Evolutionary conservation across 306 rosid species (phyloP), one percentile per base, ranked within the genome.

Genomic region (Quercus suber): DNA sequence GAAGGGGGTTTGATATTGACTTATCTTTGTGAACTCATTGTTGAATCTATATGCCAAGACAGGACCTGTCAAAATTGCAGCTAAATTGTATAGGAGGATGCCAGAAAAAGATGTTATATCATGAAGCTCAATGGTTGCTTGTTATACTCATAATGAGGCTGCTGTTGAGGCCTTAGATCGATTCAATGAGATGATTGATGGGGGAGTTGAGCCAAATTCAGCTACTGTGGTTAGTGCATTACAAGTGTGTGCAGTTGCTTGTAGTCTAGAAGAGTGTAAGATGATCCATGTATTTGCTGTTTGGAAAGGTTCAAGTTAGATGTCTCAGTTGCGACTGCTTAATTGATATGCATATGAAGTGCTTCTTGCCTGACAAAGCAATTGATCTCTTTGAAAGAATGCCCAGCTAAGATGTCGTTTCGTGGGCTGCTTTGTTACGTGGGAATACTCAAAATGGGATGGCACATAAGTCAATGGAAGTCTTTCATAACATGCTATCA

Each of bases 61-160:
- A 5, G 88, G 91, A 51, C 76, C 82, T n/a, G 25, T 83, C 45
- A 83, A 82, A 81, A 79, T 28, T 80, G 96, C 94, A 17, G 73
- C 78, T 69, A 83, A 78, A 75, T 84, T 92, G 86, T 92, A 90
- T 72, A 68, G 75, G 82, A 84, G 70, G 80, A 90, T 90, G 88
- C 79, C 79, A 4, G 60, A 73, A 45, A 87, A 83, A 83, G 97
- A 94, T 88, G 77, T 94, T 31, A 72, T 94, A 82, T 89, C 98
- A 43, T 92, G 98, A 94, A 92, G 96, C 88, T 85, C 97, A 64
- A 89, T 94, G 90, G 76, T 94, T 71, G 92, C 96, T 4, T 94
- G 94, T 79, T 85, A 84, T 85, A 84, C 94, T 56, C 88, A 85
- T 49, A 90, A 92, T 52, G 94, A 92, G 61, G 85, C 77, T 55